phyloP scores from a whole-genome alignment of 78 protist species.

The Cavenderia fasciculata region DNA sequence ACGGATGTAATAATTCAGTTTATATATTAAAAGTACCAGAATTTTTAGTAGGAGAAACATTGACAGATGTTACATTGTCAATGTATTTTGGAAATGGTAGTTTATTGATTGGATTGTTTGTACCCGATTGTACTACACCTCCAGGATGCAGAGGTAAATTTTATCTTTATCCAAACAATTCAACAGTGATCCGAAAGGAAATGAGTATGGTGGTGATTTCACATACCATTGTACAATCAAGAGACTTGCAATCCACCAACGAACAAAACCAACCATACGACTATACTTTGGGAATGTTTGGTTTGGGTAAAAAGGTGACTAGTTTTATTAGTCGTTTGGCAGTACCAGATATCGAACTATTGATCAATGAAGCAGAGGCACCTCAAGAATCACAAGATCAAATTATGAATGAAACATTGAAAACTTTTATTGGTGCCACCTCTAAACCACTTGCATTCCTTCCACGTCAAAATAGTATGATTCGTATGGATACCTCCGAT shows the following conservation, averaged over 20 bases:
- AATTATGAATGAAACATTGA: conserved; percentile 50
- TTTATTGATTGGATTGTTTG: conserved; percentile 48
- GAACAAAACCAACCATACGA: neutral
- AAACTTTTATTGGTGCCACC: conserved; percentile 29
- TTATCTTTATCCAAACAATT: conserved; percentile 24
- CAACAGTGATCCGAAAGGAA: conserved; percentile 1
- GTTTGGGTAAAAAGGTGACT: neutral
- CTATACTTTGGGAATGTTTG: neutral
- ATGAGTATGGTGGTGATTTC: conserved; percentile 64
- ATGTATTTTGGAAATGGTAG: conserved; percentile 76
- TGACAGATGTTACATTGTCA: conserved; percentile 68
- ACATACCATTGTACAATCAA: conserved; percentile 28
- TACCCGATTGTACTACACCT: neutral
- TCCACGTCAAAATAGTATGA: neutral
- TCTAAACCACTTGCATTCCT: neutral
- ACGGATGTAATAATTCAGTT: conserved; percentile 64
- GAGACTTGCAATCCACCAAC: neutral
- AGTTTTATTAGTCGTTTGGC: conserved; percentile 22
- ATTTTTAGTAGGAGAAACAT: conserved; percentile 46
- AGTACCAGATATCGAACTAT: conserved; percentile 48
- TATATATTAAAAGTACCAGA: conserved; percentile 35
- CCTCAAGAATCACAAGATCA: conserved; percentile 17
- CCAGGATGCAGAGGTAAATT: conserved; percentile 6
- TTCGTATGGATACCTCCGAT: neutral
- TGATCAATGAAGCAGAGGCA: conserved; percentile 25